Percentiles rank a stretch among this genome's conserved stretches.
phyloP scores from a whole-genome alignment of 2,329 filamentous ascomycete species.

The Sclerotinia trifoliorum region DNA sequence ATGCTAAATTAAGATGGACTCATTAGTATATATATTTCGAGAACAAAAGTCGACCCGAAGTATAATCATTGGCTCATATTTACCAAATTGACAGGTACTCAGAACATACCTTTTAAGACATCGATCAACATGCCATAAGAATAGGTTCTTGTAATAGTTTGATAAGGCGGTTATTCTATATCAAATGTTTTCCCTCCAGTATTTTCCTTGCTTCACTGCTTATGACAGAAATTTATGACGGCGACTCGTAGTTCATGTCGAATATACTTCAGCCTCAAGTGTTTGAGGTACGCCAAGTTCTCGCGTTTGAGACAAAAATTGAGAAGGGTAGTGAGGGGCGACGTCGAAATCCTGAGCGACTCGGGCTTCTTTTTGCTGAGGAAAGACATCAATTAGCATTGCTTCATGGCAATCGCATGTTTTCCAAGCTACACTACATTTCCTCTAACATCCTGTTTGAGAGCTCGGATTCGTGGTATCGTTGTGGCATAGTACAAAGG shows the following conservation, averaged over 20 bases:
- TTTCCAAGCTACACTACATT: conserved; percentile 9
- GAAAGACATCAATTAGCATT: conserved; percentile 16
- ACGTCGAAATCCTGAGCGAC: conserved; percentile 1
- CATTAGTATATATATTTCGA: conserved; percentile 15
- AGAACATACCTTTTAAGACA: conserved; percentile 23
- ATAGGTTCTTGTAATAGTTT: conserved; percentile 9
- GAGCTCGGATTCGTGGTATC: conserved; percentile 1
- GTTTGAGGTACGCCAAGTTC: conserved; percentile 16
- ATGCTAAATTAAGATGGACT: conserved; percentile 11
- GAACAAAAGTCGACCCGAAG: not conserved
- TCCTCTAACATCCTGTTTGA: conserved; percentile 6
- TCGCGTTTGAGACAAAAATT: conserved; percentile 8
- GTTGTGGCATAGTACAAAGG: conserved; percentile 4
- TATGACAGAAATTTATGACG: conserved; percentile 15
- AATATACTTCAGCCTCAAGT: conserved; percentile 21
- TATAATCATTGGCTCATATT: not conserved
- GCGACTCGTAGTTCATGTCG: conserved; percentile 21
- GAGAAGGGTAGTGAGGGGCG: conserved; percentile 4
- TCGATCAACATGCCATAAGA: conserved; percentile 13
- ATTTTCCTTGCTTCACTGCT: conserved; percentile 19
- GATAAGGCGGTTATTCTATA: conserved; percentile 6
- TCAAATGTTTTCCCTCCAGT: not conserved
- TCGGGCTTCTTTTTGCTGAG: conserved; percentile 1
- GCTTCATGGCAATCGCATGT: conserved; percentile 12
- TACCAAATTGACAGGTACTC: conserved; percentile 4